Evolutionary conservation across 1,284 basidiomycete genomes (phyloP).

Genomic region (Cutaneotrichosporon dermatis): DNA sequence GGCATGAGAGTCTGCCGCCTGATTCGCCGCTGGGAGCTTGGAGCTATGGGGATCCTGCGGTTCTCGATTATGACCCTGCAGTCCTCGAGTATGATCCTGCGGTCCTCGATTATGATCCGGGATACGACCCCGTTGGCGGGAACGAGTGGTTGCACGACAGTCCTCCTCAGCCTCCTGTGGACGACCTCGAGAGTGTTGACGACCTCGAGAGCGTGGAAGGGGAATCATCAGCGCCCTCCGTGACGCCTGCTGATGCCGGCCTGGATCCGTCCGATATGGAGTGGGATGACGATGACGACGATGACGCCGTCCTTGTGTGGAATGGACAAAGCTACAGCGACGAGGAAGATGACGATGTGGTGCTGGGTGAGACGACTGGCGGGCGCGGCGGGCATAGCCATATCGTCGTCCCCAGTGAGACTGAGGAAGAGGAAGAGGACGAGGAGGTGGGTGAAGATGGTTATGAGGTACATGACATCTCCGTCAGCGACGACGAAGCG

Average conservation of each 20-base stretch:
- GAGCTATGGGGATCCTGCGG: no score
- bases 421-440: background rate
- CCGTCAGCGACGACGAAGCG: conserved; percentile 11
- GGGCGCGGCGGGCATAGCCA: background rate
- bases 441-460: background rate
- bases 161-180: background rate
- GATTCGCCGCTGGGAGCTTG: no score
- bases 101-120: background rate
- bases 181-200: background rate
- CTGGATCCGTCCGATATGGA: background rate
- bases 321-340: conserved; percentile 11
- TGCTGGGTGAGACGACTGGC: background rate
- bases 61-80: background rate
- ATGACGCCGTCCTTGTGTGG: conserved; percentile 27
- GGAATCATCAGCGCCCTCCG: background rate
- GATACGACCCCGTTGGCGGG: background rate
- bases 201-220: background rate
- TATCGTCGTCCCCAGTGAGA: no score
- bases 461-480: conserved; percentile 2
- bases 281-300: conserved; percentile 25
- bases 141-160: background rate
- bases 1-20: no score
- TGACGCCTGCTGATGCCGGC: background rate
- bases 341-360: conserved; percentile 17
- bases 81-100: background rate